Conservation (phyloP, 2,329 filamentous ascomycete genomes). For the Mycosphaerella arachidis region DNA sequence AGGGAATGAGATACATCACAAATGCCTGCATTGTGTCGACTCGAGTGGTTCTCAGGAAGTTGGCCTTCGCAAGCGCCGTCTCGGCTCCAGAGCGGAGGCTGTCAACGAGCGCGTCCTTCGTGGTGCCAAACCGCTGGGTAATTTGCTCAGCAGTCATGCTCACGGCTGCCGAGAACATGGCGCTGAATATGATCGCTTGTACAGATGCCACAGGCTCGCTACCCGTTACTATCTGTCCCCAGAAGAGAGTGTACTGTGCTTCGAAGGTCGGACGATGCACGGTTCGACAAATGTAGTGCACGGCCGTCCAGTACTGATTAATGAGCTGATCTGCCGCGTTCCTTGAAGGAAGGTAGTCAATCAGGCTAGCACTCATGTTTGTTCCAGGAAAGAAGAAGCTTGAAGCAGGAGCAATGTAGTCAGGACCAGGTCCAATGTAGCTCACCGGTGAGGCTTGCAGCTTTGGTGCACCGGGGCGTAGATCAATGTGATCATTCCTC, state of each 20-base stretch:
- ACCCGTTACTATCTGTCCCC: constrained; percentile 56
- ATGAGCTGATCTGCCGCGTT: constrained; percentile 58
- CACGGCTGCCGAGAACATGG: constrained; percentile 64
- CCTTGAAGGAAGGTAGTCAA: constrained; percentile 58
- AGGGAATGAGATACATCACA: constrained; percentile 70
- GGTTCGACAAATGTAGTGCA: constrained; percentile 58
- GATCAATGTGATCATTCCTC: constrained; percentile 17
- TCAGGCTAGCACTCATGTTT: constrained; percentile 47
- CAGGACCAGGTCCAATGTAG: constrained; percentile 60
- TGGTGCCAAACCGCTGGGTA: constrained; percentile 50
- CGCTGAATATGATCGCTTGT: constrained; percentile 65
- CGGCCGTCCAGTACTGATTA: constrained; percentile 62
- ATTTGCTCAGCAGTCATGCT: constrained; percentile 58
- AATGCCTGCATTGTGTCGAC: constrained; percentile 73
- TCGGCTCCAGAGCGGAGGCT: constrained; percentile 64
- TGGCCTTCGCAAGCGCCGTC: constrained; percentile 61
- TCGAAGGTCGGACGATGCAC: constrained; percentile 66
- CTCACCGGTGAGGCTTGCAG: constrained; percentile 32
- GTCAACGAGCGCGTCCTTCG: constrained; percentile 56
- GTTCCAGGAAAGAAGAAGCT: constrained; percentile 60
- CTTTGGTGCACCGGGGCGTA: constrained; percentile 16
- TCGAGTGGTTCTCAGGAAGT: constrained; percentile 66
- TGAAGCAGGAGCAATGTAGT: constrained; percentile 65
- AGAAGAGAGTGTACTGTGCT: constrained; percentile 60
- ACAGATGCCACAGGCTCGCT: constrained; percentile 60